Evolutionary conservation across 1,139 yeast species (phyloP), one percentile per base, ranked within the genome.

Genomic region (Debaryomyces sp.): DNA sequence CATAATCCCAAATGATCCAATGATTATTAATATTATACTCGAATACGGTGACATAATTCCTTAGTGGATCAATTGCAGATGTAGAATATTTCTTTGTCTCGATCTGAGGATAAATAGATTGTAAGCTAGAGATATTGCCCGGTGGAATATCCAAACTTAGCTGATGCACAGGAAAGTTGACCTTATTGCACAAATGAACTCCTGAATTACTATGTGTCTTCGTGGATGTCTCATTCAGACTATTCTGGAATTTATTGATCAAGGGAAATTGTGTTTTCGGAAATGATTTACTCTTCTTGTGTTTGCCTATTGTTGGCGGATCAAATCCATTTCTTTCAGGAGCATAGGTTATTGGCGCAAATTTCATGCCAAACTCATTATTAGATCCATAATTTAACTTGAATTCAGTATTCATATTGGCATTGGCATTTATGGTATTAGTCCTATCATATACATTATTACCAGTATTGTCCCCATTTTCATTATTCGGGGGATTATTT

Each of bases 1-100:
- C 82, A 62, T 87, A 85, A 64, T 89, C 96, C 97, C 97, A 91
- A 53, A 90, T 84, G 50, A 92, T 80, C 82, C 90, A 82, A 55
- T 82, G 80, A 50, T 63, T 80, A 56, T 85, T 85, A 51, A 89
- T 64, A 59, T 69, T 74, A 67, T 85, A 89, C 64, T 89, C 95
- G 60, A 76, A 87, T 5, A 88, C 96, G 0, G 92, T 84, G 43
- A 88, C 69, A 62, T 75, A 86, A 62, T 82, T 82, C 51, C 95
- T 75, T 29, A 79, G 48, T 3, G 75, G 74, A 50, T 71, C 73
- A 34, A 75, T 82, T 54, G 89, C 95, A 30, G 87, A 83, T 8
- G 89, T 82, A 15, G 92, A 85, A 50, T 90, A 87, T 62, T 87
- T 87, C 57, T 84, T 83, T 52, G 81, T 75, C 60, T 75, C 78